These are phyloP conservation scores for Pseudonitzschia pungens DNA, from an alignment of 108 stramenopile species.

Conservation along the genomic window DNA sequence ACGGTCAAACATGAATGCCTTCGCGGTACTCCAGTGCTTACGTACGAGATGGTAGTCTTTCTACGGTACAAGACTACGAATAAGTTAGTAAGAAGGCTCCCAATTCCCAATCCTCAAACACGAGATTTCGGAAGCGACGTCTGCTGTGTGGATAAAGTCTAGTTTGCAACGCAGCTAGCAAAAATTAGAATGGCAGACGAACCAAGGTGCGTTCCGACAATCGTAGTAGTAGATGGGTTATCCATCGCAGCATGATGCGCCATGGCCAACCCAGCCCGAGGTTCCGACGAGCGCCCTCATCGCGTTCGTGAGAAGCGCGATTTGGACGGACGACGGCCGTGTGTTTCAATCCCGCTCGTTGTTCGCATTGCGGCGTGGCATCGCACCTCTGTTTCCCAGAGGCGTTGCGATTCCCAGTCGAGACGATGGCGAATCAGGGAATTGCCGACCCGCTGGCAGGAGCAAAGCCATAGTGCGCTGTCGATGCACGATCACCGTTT, in stretches of 20 bases:
- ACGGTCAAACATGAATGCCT: slow-evolving; percentile 5
- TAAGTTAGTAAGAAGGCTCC: slow-evolving; percentile 1
- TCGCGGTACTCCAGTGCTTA: neutral
- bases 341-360: too few species aligned
- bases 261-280: neutral
- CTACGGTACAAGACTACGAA: neutral
- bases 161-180: slow-evolving; percentile 10
- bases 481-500: too few species aligned
- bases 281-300: too few species aligned
- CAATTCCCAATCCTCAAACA: slow-evolving; percentile 2
- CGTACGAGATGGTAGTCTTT: neutral
- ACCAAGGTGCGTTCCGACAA: slow-evolving; percentile 12
- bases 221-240: neutral
- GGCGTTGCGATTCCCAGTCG: too few species aligned
- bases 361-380: too few species aligned
- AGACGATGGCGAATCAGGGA: too few species aligned
- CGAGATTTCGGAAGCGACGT: neutral
- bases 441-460: too few species aligned
- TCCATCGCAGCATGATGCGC: neutral
- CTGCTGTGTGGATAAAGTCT: neutral
- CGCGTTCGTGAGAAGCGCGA: too few species aligned
- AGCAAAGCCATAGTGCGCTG: too few species aligned
- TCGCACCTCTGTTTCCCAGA: too few species aligned
- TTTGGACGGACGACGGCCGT: too few species aligned
- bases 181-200: slow-evolving; percentile 16